Evolutionary conservation across 2,329 filamentous ascomycete species (phyloP).

Genomic region (Microdochium paspali): DNA sequence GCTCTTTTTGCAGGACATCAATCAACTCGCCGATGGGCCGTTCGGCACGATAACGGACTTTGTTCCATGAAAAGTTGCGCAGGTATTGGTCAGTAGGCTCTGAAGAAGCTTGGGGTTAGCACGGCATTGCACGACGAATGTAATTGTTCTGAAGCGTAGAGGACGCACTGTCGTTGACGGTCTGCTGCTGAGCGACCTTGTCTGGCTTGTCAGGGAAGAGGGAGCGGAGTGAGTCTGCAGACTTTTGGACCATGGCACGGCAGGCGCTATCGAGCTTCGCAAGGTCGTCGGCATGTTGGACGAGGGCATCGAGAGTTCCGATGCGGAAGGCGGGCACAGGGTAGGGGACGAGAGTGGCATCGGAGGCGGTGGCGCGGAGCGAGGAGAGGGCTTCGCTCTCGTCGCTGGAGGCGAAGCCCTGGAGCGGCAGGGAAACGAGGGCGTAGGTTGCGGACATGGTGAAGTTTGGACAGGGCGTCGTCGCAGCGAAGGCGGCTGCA

Average conservation of each 20-base stretch:
- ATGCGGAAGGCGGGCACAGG: conserved; percentile 93
- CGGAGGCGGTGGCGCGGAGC: conserved; percentile 60
- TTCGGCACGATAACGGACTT: conserved; percentile 91
- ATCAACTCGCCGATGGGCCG: conserved; percentile 82
- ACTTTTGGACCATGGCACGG: conserved; percentile 76
- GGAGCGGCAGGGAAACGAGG: conserved; percentile 81
- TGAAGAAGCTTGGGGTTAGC: conserved; percentile 29
- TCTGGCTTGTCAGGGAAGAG: conserved; percentile 79
- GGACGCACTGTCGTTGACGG: conserved; percentile 75
- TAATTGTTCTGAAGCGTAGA: conserved; percentile 1
- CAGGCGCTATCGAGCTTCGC: conserved; percentile 77
- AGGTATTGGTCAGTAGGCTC: conserved; percentile 95
- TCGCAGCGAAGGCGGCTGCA: too few species aligned
- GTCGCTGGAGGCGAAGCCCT: conserved; percentile 73
- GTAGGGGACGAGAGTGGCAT: conserved; percentile 67
- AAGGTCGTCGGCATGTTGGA: conserved; percentile 93
- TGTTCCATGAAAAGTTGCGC: conserved; percentile 88
- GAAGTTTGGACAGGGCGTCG: too few species aligned
- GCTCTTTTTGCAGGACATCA: conserved; percentile 85
- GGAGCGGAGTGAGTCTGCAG: conserved; percentile 73
- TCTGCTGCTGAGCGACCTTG: conserved; percentile 78
- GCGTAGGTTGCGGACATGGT: conserved; percentile 49
- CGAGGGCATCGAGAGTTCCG: conserved; percentile 86
- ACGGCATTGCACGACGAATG: conserved; percentile 2
- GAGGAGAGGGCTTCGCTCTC: conserved; percentile 72